Evolutionary conservation across 2,329 filamentous ascomycete species (phyloP), one percentile per base, ranked within the genome.

Genomic region (Neofusicoccum sp.): DNA sequence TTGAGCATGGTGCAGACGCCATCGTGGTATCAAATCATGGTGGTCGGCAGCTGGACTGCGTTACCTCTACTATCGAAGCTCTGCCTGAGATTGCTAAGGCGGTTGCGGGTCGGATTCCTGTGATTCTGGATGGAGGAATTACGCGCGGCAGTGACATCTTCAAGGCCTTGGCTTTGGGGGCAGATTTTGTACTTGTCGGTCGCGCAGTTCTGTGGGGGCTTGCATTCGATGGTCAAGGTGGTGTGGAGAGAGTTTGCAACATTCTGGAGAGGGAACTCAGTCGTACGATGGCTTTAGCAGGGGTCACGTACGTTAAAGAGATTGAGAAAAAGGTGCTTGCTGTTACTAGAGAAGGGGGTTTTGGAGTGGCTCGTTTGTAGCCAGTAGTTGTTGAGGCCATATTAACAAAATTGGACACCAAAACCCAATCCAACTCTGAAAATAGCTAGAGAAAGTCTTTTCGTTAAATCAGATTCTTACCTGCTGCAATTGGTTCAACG

Each of bases 131-230:
- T 66, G 86, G 87, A 0, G 87, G 88, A 0, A 81, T 90, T 29
- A 80, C 81, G 22, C 77, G 87, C 16, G 87, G 87, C 0, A 84
- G 85, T 0, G 87, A 90, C 69, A 83, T 90, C 2, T 81, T 90
- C 68, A 90, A 90, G 71, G 86, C 85, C 0, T 69, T 90, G 9
- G 88, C 86, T 56, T 74, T 90, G 0, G 87, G 87, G 0, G 87
- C 86, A 0, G 85, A 77, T 56, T 86, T 84, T 0, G 87, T 77
- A 0, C 86, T 86, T 0, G 74, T 90, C 4, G 87, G 87, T 0
- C 77, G 87, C 28, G 84, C 84, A 0, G 83, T 87, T 61, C 67
- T 89, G 49, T 88, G 58, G 37, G 48, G 48, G 4, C 31, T 52
- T 22, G 48, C 48, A 9, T 11, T 52, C 28, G 33, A 52, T 9